Conservation (phyloP, 257 asterid species). For the Cynanchum wilfordii region DNA sequence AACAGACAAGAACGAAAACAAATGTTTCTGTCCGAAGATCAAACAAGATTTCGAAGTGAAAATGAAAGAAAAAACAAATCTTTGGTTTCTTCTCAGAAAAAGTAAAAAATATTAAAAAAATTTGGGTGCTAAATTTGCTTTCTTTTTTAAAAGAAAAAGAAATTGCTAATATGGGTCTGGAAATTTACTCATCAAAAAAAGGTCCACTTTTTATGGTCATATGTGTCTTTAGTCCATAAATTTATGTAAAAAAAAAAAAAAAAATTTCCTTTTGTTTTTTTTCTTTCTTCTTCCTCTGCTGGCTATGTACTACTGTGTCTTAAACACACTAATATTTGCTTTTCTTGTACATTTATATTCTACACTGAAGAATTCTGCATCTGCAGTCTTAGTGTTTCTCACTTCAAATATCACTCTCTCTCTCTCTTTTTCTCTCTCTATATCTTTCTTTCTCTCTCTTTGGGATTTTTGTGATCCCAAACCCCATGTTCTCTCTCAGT, state of each 20-base stretch:
- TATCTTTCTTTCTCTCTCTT: slow-evolving; percentile 17
- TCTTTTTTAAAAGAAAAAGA: not conserved
- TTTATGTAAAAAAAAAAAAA: not conserved
- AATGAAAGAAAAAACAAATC: not conserved
- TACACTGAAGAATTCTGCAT: not conserved
- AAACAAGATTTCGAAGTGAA: not conserved
- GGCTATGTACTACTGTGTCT: not conserved
- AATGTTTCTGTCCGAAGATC: not conserved
- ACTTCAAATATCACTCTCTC: slow-evolving; percentile 43
- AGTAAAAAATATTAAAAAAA: too few relatives aligned
- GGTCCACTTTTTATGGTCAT: slow-evolving; percentile 24
- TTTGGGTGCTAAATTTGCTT: not conserved
- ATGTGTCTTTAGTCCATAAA: not conserved
- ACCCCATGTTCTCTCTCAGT: slow-evolving; percentile 28
- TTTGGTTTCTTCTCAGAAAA: not conserved
- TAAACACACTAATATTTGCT: not conserved
- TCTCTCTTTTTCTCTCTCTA: slow-evolving; percentile 16
- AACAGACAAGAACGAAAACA: slow-evolving; percentile 11
- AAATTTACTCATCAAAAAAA: not conserved
- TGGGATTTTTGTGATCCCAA: slow-evolving; percentile 23
- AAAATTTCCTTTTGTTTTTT: not conserved
- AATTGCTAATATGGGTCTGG: not conserved
- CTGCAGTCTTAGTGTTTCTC: slow-evolving; percentile 26
- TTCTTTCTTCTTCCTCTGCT: not conserved
- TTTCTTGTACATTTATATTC: not conserved